Evolutionary conservation across 2,329 filamentous ascomycete species (phyloP).

Genomic region (Epichloe bromicola): DNA sequence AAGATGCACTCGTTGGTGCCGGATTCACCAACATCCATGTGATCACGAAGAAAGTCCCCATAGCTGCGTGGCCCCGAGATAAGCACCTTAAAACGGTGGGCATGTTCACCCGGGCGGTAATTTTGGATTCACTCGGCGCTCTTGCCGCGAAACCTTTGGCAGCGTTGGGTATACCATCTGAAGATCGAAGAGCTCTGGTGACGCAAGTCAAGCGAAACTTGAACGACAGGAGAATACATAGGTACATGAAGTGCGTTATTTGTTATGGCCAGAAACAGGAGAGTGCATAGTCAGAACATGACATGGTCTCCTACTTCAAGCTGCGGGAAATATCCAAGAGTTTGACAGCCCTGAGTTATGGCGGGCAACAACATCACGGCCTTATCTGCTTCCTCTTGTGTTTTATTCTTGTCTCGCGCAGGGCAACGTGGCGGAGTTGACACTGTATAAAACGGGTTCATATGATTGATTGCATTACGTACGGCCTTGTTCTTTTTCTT

Average conservation of each 20-base stretch:
- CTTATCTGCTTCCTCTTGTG: neutral
- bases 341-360: neutral
- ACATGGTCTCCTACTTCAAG: neutral
- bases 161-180: constrained; percentile 21
- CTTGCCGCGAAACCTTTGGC: constrained; percentile 28
- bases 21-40: constrained; percentile 33
- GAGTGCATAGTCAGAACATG: neutral
- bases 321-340: neutral
- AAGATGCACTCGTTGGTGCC: constrained; percentile 21
- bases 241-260: constrained; percentile 30
- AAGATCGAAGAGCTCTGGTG: constrained; percentile 22
- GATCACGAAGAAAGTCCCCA: constrained; percentile 30
- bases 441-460: neutral
- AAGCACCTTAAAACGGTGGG: constrained; percentile 27
- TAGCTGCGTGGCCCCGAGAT: constrained; percentile 31
- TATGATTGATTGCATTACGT: neutral
- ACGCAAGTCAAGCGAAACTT: constrained; percentile 20
- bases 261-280: constrained; percentile 29
- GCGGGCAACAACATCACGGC: neutral
- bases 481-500: neutral
- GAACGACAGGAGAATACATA: constrained; percentile 23
- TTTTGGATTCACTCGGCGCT: constrained; percentile 28
- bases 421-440: neutral
- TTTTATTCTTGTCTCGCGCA: neutral
- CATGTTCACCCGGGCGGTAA: constrained; percentile 29